A percentile compares a stretch with the other conserved stretches of the same genome.
Evolutionary conservation across 352 stramenopile species (phyloP).

Genomic region (Phytophthora tubulina): DNA sequence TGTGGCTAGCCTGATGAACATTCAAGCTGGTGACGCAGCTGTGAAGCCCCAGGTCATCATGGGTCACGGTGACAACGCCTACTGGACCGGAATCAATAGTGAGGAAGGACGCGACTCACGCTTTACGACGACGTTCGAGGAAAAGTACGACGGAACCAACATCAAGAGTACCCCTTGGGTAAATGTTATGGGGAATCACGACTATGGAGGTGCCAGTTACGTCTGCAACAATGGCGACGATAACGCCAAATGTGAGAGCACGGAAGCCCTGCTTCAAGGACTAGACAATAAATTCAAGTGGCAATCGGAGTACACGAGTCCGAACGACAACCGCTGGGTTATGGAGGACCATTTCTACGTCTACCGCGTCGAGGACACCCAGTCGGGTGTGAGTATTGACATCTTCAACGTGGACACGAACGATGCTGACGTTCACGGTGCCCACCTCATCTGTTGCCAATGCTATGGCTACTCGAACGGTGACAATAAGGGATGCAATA

Average conservation of each 20-base stretch:
- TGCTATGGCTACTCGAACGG: slow-evolving; percentile 24
- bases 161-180: no score
- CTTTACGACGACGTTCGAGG: no score
- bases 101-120: slow-evolving; percentile 11
- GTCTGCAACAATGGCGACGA: slow-evolving; percentile 19
- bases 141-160: no score
- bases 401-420: slow-evolving; percentile 26
- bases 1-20: slow-evolving; percentile 34
- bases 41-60: slow-evolving; percentile 28
- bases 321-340: not conserved
- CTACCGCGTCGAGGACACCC: slow-evolving; percentile 2
- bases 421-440: slow-evolving; percentile 10
- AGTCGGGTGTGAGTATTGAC: slow-evolving; percentile 1
- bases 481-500: not conserved
- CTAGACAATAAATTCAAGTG: slow-evolving; percentile 25
- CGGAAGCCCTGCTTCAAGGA: slow-evolving; percentile 2
- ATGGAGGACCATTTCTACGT: slow-evolving; percentile 9
- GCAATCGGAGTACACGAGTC: slow-evolving; percentile 13
- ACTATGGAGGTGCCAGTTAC: slow-evolving; percentile 31
- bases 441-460: slow-evolving; percentile 14
- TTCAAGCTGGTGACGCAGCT: slow-evolving; percentile 1
- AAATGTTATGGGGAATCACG: not conserved
- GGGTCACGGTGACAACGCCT: slow-evolving; percentile 33
- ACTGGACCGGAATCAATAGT: slow-evolving; percentile 36
- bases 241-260: slow-evolving; percentile 7